Evolutionary conservation across 768 basidiomycete species (phyloP).

Genomic region (Panus rudis): DNA sequence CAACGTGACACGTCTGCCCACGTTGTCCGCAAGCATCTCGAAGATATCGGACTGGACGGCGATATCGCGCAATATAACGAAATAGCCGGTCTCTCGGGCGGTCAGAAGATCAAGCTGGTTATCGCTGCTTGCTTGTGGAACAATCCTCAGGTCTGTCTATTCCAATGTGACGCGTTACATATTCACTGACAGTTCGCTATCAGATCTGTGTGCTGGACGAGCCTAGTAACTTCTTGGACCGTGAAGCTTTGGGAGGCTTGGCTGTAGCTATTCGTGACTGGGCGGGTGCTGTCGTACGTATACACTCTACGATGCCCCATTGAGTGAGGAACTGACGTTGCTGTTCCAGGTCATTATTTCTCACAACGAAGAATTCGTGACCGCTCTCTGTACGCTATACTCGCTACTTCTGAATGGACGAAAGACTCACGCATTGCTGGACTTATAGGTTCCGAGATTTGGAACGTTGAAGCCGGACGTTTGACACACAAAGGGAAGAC

Average conservation of each 20-base stretch:
- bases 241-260: constrained; percentile 90
- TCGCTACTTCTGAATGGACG: constrained; percentile 13
- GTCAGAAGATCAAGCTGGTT: constrained; percentile 95
- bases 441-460: constrained; percentile 76
- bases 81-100: constrained; percentile 89
- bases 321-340: constrained; percentile 10
- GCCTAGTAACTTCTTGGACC: constrained; percentile 95
- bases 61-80: constrained; percentile 99
- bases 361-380: constrained; percentile 87
- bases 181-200: constrained; percentile 5
- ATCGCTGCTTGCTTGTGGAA: constrained; percentile 95
- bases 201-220: constrained; percentile 78
- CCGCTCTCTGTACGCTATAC: constrained; percentile 50
- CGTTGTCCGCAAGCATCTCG: constrained; percentile 84
- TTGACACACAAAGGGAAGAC: constrained; percentile 86
- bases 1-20: constrained; percentile 76
- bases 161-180: not conserved
- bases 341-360: constrained; percentile 80
- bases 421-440: constrained; percentile 11
- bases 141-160: constrained; percentile 68
- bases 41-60: constrained; percentile 93
- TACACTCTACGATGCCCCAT: constrained; percentile 9
- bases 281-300: constrained; percentile 79
- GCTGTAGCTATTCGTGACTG: constrained; percentile 94
- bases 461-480: constrained; percentile 84